These are phyloP conservation scores for Wallacemonas rigidus DNA, from an alignment of 208 protist species.

Conservation along the genomic window DNA sequence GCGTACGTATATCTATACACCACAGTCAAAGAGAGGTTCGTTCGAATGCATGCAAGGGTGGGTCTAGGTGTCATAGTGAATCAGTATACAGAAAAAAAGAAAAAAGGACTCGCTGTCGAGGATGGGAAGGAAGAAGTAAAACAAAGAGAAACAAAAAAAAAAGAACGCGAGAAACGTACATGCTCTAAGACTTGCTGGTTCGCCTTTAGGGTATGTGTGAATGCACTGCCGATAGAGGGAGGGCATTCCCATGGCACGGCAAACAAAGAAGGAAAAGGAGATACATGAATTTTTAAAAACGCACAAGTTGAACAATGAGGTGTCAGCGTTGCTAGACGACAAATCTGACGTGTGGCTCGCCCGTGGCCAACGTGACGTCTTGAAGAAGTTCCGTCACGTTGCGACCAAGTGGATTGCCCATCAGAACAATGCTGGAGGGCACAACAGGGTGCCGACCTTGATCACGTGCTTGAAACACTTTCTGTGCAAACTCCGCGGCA, in stretches of 20 bases:
- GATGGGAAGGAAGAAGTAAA: no score
- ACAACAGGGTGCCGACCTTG: slow-evolving; percentile 40
- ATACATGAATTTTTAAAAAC: slow-evolving; percentile 9
- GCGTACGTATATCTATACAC: no score
- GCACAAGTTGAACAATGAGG: neutral
- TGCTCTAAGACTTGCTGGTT: no score
- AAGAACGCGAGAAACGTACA: no score
- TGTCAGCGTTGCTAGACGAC: neutral
- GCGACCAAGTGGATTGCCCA: slow-evolving; percentile 60
- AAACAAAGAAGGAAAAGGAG: slow-evolving; percentile 9
- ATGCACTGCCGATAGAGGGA: no score
- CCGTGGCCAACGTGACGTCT: slow-evolving; percentile 18
- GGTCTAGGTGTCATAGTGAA: neutral
- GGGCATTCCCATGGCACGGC: neutral
- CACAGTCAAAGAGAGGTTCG: no score
- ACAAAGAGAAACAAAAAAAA: no score
- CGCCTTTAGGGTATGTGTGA: no score
- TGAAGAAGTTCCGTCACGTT: slow-evolving; percentile 15
- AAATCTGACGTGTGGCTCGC: slow-evolving; percentile 4
- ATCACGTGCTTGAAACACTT: slow-evolving; percentile 29
- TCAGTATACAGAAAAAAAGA: neutral
- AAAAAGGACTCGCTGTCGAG: slow-evolving; percentile 13
- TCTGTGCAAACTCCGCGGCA: slow-evolving; percentile 55
- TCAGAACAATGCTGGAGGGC: slow-evolving; percentile 49
- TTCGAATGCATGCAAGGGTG: no score